Conservation (phyloP, 305 asterid species). For the Fraxinus nigra region DNA sequence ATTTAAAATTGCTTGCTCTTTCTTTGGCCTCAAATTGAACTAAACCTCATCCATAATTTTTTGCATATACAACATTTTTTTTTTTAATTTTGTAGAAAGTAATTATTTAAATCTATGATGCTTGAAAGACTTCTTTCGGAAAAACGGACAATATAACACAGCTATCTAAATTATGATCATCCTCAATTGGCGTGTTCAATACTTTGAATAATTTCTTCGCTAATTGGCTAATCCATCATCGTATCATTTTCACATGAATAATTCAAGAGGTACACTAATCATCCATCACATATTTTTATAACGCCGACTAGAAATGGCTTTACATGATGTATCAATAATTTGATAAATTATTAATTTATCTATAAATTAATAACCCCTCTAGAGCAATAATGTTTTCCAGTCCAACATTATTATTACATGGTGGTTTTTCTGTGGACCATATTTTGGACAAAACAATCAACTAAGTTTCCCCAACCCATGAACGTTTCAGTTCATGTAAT, state of each 20-base stretch:
- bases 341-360: no score
- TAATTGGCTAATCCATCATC: not conserved
- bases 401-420: not conserved
- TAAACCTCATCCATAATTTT: not conserved
- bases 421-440: not conserved
- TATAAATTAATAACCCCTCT: not conserved
- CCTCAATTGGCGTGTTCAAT: not conserved
- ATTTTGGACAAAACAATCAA: not conserved
- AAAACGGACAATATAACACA: not conserved
- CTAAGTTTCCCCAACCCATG: not conserved
- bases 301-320: not conserved
- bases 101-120: not conserved
- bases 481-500: not conserved
- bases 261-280: not conserved
- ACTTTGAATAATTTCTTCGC: not conserved
- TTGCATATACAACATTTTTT: not conserved
- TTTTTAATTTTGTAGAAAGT: not conserved
- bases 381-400: not conserved
- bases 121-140: not conserved
- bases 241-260: not conserved
- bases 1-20: not conserved
- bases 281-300: not conserved
- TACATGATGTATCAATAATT: not conserved
- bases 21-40: not conserved
- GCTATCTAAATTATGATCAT: not conserved